Base-by-base conservation (phyloP, 441 rosid genomes). In the Euphorbia celastroides region DNA sequence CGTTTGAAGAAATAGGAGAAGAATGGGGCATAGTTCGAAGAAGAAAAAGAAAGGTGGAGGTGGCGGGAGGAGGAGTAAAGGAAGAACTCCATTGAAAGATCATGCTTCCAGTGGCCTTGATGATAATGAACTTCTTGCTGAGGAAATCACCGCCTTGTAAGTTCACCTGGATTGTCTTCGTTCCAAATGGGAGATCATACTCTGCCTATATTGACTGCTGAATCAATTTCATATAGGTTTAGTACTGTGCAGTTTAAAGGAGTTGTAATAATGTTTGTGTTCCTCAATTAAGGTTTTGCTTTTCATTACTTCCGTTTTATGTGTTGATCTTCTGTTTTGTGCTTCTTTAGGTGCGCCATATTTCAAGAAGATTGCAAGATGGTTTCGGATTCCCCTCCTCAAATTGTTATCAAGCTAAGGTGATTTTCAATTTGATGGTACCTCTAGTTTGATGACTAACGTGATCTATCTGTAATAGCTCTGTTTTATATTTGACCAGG, bases 71-170 rank as follows among this genome's bases (percentile, higher is more conserved):
- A 79, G 94, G 78, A 78, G 76, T 66, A 90, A 88, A 74, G 91
- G 94, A 72, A 77, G 89, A 72, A 80, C 84, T 73, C 86, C 80
- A 26, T 57, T 75, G 19, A 93, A 86, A 62, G 97, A 91, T 72
- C 84, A 85, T 67, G 73, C 79, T 58, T 84, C 88, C 65, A 64
- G 71, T 36, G 72, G 78, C 48, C 82, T 71, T 30, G 91, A 78
- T 42, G 89, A 85, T 28, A 88, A 83, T 54, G 99, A 91, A 74
- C 96, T 89, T 74, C 96, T 94, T 30, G 70, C 92, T 19, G 96
- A 94, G 56, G 99, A 94, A 69, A 89, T 91, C 81, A 94, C 99
- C 65, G 99, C 93, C 79, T 80, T 93, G 99, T 93, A 83, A 80
- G 87, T 80, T 65, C 7, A 41, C 20, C 22, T 57, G 23, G 2